Conservation (phyloP, 225 moss, liverwort and hornwort genomes). For the Polytrichum commune region DNA sequence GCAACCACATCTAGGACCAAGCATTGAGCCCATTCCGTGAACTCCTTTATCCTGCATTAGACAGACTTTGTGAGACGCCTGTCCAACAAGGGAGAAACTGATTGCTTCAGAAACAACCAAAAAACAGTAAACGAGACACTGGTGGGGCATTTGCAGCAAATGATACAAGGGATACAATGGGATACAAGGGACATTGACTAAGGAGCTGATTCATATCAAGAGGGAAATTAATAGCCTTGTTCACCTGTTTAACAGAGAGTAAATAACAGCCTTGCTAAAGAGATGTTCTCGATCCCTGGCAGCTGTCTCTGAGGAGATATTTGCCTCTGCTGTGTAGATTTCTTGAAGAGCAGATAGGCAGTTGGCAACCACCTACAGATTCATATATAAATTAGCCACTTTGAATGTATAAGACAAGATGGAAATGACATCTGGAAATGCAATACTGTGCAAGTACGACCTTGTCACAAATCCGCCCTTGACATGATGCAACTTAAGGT, state of each 20-base stretch:
- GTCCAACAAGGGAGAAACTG: too few species aligned
- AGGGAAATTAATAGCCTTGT: background rate
- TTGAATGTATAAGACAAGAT: too few species aligned
- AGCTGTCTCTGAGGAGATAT: slow-evolving; percentile 64
- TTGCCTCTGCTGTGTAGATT: slow-evolving; percentile 78
- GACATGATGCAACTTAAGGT: too few species aligned
- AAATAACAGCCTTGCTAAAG: slow-evolving; percentile 70
- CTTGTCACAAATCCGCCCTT: too few species aligned
- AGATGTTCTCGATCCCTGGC: slow-evolving; percentile 82
- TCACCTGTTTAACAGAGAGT: slow-evolving; percentile 86
- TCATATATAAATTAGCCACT: background rate
- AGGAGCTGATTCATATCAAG: background rate
- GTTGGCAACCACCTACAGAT: slow-evolving; percentile 83
- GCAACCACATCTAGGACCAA: slow-evolving; percentile 90
- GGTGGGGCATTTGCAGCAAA: background rate
- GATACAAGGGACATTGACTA: background rate
- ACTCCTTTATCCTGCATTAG: slow-evolving; percentile 80
- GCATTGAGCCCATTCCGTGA: slow-evolving; percentile 98
- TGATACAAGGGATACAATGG: background rate
- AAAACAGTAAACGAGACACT: too few species aligned
- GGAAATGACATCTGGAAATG: too few species aligned
- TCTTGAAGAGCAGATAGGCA: slow-evolving; percentile 90
- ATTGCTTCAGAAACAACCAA: too few species aligned
- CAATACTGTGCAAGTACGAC: too few species aligned
- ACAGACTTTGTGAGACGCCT: background rate